Conservation (phyloP, 2,329 filamentous ascomycete genomes). For the Pleomassaria siparia region DNA sequence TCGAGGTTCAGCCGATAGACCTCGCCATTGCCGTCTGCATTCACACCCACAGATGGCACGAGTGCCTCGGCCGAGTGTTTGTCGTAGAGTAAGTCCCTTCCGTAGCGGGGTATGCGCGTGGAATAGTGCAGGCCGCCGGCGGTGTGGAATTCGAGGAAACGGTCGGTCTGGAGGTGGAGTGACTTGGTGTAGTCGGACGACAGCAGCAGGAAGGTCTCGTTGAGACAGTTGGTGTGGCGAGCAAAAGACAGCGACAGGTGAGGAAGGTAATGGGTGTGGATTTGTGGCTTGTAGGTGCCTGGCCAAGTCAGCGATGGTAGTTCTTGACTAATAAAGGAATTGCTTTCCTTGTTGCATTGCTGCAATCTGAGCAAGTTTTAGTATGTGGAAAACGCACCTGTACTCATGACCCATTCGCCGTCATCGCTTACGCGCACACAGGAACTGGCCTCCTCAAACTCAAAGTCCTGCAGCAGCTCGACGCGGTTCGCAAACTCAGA, state of each 20-base stretch:
- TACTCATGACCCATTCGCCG: constrained; percentile 96
- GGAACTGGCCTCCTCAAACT: constrained; percentile 92
- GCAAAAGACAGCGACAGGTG: constrained; percentile 93
- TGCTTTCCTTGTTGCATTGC: no score
- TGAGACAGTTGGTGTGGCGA: constrained; percentile 87
- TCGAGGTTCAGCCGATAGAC: constrained; percentile 93
- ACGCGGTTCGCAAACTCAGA: constrained; percentile 90
- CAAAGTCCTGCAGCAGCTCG: constrained; percentile 94
- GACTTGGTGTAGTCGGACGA: constrained; percentile 93
- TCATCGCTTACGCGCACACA: constrained; percentile 91
- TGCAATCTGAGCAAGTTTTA: background rate
- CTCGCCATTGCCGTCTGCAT: constrained; percentile 82
- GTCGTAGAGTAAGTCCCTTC: constrained; percentile 85
- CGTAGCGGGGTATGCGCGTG: constrained; percentile 88
- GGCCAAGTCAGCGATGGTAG: background rate
- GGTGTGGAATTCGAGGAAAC: constrained; percentile 90
- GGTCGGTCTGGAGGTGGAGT: constrained; percentile 87
- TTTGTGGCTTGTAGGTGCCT: constrained; percentile 72
- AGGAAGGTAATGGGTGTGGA: constrained; percentile 92
- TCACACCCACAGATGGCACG: constrained; percentile 83
- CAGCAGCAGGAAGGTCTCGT: constrained; percentile 86
- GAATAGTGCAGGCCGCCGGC: constrained; percentile 84
- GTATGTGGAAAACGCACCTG: constrained; percentile 59
- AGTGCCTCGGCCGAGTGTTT: constrained; percentile 79
- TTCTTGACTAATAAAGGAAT: no score